A percentile compares a stretch with the other conserved stretches of the same genome.
These are phyloP conservation scores for Colletotrichum cuscutae DNA, from an alignment of 2,329 filamentous ascomycete genomes.

Conservation along the genomic window DNA sequence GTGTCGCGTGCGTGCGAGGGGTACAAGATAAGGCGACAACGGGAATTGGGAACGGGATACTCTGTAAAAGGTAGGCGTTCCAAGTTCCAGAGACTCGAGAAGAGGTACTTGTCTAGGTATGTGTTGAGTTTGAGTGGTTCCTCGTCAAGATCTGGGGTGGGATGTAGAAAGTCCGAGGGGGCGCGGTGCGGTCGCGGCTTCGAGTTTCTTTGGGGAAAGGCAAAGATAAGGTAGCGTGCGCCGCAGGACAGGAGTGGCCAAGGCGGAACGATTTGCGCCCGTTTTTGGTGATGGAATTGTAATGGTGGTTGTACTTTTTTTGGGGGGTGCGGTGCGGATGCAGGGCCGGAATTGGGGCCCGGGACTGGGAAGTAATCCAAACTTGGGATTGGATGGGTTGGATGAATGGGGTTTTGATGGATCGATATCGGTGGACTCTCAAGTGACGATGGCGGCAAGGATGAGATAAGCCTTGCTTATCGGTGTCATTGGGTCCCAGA, in stretches of 20 bases:
- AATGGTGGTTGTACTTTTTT: conserved; percentile 17
- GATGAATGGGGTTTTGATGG: conserved; percentile 19
- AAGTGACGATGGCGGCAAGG: conserved; percentile 63
- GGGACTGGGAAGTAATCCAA: conserved; percentile 28
- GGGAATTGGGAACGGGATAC: conserved; percentile 9
- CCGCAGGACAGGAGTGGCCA: conserved; percentile 29
- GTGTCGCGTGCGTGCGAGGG: conserved; percentile 14
- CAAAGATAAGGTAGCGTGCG: conserved; percentile 30
- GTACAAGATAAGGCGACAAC: conserved; percentile 26
- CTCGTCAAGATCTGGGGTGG: conserved; percentile 17
- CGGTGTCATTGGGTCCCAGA: conserved; percentile 61
- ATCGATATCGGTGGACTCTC: conserved; percentile 45
- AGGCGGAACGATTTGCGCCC: conserved; percentile 34
- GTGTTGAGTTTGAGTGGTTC: background rate
- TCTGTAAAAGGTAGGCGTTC: too few species aligned
- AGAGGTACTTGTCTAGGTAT: background rate
- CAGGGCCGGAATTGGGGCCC: conserved; percentile 23
- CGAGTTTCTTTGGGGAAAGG: background rate
- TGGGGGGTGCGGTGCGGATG: conserved; percentile 8
- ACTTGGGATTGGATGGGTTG: conserved; percentile 31
- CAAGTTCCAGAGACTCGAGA: too few species aligned
- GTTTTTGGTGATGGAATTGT: conserved; percentile 34
- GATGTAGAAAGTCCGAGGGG: conserved; percentile 21
- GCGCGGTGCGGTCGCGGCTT: background rate
- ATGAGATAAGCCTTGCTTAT: conserved; percentile 69